Conservation (phyloP, 2,329 filamentous ascomycete species). For the Penicillium sp. region DNA sequence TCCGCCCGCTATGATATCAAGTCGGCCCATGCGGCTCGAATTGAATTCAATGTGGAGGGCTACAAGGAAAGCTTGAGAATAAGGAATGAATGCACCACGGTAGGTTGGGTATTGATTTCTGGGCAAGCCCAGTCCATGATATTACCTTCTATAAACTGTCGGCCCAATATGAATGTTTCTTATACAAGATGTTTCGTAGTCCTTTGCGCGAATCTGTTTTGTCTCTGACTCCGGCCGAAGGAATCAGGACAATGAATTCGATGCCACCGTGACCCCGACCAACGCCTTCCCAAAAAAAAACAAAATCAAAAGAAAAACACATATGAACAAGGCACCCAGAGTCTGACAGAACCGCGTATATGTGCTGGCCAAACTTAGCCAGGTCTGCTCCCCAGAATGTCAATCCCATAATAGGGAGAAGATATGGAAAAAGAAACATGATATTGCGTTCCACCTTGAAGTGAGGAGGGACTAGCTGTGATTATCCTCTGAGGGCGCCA, state of each 20-base stretch:
- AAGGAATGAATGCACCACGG: neutral
- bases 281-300: conserved; percentile 12
- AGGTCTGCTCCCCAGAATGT: conserved; percentile 8
- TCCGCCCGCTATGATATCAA: neutral
- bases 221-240: conserved; percentile 6
- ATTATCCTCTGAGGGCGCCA: neutral
- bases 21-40: neutral
- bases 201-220: conserved; percentile 5
- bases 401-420: conserved; percentile 5
- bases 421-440: conserved; percentile 7
- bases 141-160: conserved; percentile 24
- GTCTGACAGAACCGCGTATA: conserved; percentile 15
- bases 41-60: neutral
- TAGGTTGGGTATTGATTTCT: too few relatives aligned
- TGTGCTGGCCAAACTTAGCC: conserved; percentile 15
- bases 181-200: conserved; percentile 21
- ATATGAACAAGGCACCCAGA: conserved; percentile 22
- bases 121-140: conserved; percentile 8
- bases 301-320: neutral
- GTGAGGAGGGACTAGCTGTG: neutral
- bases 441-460: neutral
- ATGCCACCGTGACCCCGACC: conserved; percentile 16
- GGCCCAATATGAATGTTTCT: conserved; percentile 22
- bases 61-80: neutral
- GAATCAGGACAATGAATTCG: conserved; percentile 12